Base-by-base conservation (phyloP, 1,139 yeast species). In the Saccharomyces hybrid region DNA sequence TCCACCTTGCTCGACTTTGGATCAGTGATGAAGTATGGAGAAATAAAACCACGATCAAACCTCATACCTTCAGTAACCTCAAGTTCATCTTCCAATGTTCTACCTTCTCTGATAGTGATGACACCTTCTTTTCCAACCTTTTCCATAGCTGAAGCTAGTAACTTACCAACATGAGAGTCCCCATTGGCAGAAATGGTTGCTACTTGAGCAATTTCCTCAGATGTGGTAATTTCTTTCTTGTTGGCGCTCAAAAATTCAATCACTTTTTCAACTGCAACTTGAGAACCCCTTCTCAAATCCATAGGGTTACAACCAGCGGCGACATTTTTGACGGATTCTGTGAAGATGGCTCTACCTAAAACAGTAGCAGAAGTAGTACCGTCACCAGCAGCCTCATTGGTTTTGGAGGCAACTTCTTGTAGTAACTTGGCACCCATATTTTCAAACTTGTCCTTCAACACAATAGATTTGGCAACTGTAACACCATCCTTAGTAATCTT, bases 231-330 rank as follows among this genome's bases (percentile, higher is more conserved):
- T 74, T 91, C 98, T 77, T 89, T 91, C 81, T 90, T 91, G 83
- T 93, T 86, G 69, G 83, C 76, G 73, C 88, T 91, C 70, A 93
- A 83, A 75, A 81, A 93, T 63, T 86, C 83, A 63, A 93, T 96
- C 55, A 93, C 96, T 49, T 96, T 96, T 75, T 90, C 96, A 56
- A 93, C 99, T 50, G 99, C 99, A 62, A 97, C 95, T 78, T 93
- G 99, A 56, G 97, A 86, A 66, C 99, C 99, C 75, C 97, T 86
- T 82, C 99, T 88, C 73, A 93, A 82, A 72, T 93, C 99, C 98
- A 93, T 95, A 70, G 99, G 99, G 80, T 93, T 93, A 78, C 99
- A 93, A 59, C 99, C 99, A 59, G 99, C 98, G 59, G 99, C 99
- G 56, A 93, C 99, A 69, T 93, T 93, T 80, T 93, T 93, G 61